These are phyloP conservation scores for Arthrobotrys entomopaga DNA, from an alignment of 2,329 filamentous ascomycete species.

Conservation along the genomic window DNA sequence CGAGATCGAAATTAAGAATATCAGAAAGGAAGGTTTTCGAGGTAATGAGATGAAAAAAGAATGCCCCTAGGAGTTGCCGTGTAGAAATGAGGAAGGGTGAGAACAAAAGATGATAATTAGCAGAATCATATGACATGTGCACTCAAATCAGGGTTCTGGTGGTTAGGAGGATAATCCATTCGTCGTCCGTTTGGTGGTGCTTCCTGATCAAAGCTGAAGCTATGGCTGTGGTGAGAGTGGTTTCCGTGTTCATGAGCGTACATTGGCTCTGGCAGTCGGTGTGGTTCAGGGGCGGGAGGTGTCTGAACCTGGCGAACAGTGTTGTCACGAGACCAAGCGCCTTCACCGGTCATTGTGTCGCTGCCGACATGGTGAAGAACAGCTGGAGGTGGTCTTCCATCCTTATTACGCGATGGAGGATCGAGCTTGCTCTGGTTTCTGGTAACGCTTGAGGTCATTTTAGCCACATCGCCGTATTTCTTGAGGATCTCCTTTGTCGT, in stretches of 20 bases:
- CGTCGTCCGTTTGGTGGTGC: slow-evolving; percentile 38
- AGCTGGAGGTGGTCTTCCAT: slow-evolving; percentile 69
- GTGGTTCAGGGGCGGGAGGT: slow-evolving; percentile 65
- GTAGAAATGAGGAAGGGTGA: not conserved
- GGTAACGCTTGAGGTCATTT: slow-evolving; percentile 70
- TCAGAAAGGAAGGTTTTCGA: not conserved
- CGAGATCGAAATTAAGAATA: slow-evolving; percentile 7
- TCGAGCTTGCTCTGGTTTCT: slow-evolving; percentile 60
- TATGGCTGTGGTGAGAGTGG: slow-evolving; percentile 51
- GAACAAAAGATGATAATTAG: not conserved
- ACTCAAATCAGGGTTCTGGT: slow-evolving; percentile 46
- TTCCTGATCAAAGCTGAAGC: slow-evolving; percentile 51
- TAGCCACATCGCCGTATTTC: slow-evolving; percentile 84
- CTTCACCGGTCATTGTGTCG: slow-evolving; percentile 75
- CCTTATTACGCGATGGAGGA: slow-evolving; percentile 64
- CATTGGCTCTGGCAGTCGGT: slow-evolving; percentile 64
- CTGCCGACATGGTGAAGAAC: slow-evolving; percentile 77
- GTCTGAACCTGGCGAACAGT: slow-evolving; percentile 80
- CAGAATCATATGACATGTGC: slow-evolving; percentile 33
- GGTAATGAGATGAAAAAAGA: not conserved
- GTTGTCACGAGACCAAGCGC: slow-evolving; percentile 80
- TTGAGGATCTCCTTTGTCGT: slow-evolving; percentile 98
- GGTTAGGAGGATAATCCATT: slow-evolving; percentile 42
- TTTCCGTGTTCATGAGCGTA: slow-evolving; percentile 47
- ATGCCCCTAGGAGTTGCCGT: not conserved